Evolutionary conservation across 2,329 filamentous ascomycete genomes (phyloP).

Genomic region (Penicillium sp.): DNA sequence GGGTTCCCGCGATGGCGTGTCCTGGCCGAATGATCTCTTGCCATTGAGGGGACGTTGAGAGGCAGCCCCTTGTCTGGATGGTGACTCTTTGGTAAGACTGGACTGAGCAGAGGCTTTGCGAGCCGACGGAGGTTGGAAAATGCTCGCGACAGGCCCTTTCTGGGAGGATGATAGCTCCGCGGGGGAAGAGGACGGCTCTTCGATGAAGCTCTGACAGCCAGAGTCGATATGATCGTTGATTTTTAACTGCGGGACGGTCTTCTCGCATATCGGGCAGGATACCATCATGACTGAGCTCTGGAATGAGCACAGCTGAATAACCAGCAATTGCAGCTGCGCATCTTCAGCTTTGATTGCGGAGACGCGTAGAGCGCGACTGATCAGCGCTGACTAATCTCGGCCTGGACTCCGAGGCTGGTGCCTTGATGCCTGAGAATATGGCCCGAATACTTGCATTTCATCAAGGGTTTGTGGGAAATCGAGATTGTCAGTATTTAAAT

Average conservation of each 20-base stretch:
- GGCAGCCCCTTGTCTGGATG: constrained; percentile 22
- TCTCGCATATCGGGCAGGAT: constrained; percentile 77
- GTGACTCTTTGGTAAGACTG: constrained; percentile 23
- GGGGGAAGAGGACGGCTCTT: constrained; percentile 49
- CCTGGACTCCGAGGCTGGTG: background rate
- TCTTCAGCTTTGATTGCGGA: constrained; percentile 1
- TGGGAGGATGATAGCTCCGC: constrained; percentile 36
- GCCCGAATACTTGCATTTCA: background rate
- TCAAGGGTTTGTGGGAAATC: background rate
- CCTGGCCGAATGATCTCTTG: constrained; percentile 34
- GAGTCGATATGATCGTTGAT: constrained; percentile 95
- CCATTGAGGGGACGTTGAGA: constrained; percentile 27
- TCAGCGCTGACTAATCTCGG: background rate
- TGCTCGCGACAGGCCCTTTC: constrained; percentile 48
- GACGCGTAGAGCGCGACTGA: constrained; percentile 7
- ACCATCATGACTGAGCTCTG: constrained; percentile 48
- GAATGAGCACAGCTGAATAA: background rate
- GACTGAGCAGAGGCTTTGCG: constrained; percentile 39
- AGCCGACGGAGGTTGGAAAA: constrained; percentile 55
- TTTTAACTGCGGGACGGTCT: constrained; percentile 50
- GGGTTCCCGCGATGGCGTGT: constrained; percentile 22
- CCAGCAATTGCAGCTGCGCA: background rate
- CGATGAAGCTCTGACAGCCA: constrained; percentile 66
- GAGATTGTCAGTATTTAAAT: background rate
- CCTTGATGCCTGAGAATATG: background rate